Evolutionary conservation across 2,329 filamentous ascomycete species (phyloP).

Genomic region (Aaosphaeria pasadenensis): DNA sequence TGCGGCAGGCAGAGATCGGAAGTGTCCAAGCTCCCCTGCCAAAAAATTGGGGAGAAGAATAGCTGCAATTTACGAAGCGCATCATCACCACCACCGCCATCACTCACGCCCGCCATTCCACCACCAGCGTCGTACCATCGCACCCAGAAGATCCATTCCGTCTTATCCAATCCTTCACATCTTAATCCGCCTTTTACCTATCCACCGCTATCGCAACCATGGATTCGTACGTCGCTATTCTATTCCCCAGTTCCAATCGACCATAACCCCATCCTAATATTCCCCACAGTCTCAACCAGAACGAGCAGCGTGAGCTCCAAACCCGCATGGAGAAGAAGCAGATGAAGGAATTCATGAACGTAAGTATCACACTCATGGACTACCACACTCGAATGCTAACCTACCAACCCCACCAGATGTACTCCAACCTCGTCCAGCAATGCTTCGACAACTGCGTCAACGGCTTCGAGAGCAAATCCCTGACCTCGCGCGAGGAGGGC

Average conservation of each 20-base stretch:
- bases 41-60: not conserved
- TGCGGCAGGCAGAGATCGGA: not conserved
- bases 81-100: too few species aligned
- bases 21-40: not conserved
- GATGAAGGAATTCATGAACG: slow-evolving; percentile 98
- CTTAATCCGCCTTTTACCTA: too few species aligned
- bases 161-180: not conserved
- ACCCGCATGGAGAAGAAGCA: slow-evolving; percentile 95
- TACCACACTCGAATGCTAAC: not conserved
- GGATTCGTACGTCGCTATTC: slow-evolving; percentile 33
- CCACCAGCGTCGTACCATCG: not conserved
- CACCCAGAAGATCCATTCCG: not conserved
- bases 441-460: slow-evolving; percentile 98
- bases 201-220: slow-evolving; percentile 13
- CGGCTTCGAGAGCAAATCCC: slow-evolving; percentile 96
- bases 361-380: slow-evolving; percentile 46
- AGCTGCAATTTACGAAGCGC: too few species aligned
- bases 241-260: not conserved
- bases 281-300: slow-evolving; percentile 61
- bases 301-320: slow-evolving; percentile 91
- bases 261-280: slow-evolving; percentile 3
- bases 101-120: too few species aligned
- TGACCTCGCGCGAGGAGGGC: slow-evolving; percentile 81
- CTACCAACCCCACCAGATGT: slow-evolving; percentile 51
- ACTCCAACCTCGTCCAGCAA: slow-evolving; percentile 72